A percentile compares a stretch with the other conserved stretches of the same genome.
Conservation (phyloP, 768 basidiomycete species). For the Leucosporidium creatinivorum region DNA sequence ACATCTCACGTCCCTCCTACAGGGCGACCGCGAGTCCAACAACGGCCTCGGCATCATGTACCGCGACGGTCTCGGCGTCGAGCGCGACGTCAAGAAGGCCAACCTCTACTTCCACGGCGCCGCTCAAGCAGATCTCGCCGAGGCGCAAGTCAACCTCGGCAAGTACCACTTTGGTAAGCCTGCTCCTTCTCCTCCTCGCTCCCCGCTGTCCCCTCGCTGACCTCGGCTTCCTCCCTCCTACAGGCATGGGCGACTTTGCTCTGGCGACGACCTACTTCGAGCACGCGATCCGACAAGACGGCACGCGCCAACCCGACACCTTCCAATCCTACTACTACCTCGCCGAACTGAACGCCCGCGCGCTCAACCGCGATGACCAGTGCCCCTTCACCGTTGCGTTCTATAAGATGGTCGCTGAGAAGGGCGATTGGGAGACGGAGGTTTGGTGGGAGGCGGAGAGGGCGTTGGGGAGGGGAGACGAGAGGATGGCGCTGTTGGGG, state of each 20-base stretch:
- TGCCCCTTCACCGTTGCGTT: slow-evolving; percentile 88
- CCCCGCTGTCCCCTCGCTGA: not conserved
- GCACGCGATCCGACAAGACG: slow-evolving; percentile 68
- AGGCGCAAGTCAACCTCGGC: slow-evolving; percentile 84
- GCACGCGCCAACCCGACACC: slow-evolving; percentile 50
- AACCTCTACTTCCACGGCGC: slow-evolving; percentile 64
- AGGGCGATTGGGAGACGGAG: slow-evolving; percentile 72
- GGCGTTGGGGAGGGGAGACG: slow-evolving; percentile 59
- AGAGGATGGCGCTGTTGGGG: slow-evolving; percentile 74
- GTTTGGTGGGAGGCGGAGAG: slow-evolving; percentile 61
- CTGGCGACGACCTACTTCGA: slow-evolving; percentile 71
- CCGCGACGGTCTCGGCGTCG: slow-evolving; percentile 73
- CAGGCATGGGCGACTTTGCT: slow-evolving; percentile 63
- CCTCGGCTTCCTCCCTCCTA: slow-evolving; percentile 12
- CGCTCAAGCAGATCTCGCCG: slow-evolving; percentile 78
- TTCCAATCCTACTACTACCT: slow-evolving; percentile 94
- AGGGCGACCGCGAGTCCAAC: slow-evolving; percentile 77
- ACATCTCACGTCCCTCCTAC: slow-evolving; percentile 40
- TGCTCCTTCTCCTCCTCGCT: slow-evolving; percentile 39
- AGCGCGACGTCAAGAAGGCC: slow-evolving; percentile 59
- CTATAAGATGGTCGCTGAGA: slow-evolving; percentile 84
- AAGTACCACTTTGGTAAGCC: slow-evolving; percentile 49
- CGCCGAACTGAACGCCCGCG: slow-evolving; percentile 64
- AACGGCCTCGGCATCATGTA: slow-evolving; percentile 88
- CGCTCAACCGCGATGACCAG: slow-evolving; percentile 48